phyloP scores from a whole-genome alignment of 2,329 filamentous ascomycete genomes.

The Rutstroemia sydowiana region DNA sequence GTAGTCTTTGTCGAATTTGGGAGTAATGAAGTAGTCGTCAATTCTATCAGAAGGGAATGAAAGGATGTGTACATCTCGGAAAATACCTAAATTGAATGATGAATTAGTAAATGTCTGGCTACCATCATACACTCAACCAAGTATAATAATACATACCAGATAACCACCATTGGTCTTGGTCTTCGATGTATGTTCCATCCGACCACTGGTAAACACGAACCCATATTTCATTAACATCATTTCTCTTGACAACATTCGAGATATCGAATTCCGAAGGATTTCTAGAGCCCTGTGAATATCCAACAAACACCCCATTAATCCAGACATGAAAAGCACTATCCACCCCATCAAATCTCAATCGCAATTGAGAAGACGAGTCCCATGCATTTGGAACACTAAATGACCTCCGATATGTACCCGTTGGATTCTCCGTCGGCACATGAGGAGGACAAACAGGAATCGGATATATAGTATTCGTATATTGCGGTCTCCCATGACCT shows the following conservation, averaged over 20 bases:
- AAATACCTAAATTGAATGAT: constrained; percentile 41
- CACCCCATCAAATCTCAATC: constrained; percentile 63
- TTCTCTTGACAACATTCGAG: constrained; percentile 40
- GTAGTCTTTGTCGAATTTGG: constrained; percentile 44
- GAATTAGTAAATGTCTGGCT: neutral
- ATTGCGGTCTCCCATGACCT: constrained; percentile 54
- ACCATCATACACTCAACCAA: neutral
- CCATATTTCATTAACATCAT: constrained; percentile 46
- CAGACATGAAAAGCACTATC: constrained; percentile 65
- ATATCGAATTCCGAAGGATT: constrained; percentile 67
- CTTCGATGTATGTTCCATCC: constrained; percentile 62
- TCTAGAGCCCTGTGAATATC: constrained; percentile 61
- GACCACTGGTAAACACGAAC: constrained; percentile 66
- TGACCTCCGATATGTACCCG: constrained; percentile 43
- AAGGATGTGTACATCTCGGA: constrained; percentile 57
- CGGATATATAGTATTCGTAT: constrained; percentile 61
- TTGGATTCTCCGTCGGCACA: constrained; percentile 45
- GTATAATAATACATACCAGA: constrained; percentile 37
- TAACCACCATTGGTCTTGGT: constrained; percentile 61
- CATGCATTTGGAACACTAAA: constrained; percentile 40
- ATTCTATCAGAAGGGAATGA: constrained; percentile 47
- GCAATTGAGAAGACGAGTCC: constrained; percentile 41
- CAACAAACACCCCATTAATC: constrained; percentile 56
- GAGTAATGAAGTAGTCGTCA: constrained; percentile 51
- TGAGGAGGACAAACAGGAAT: constrained; percentile 59